Conservation (phyloP, 2,329 filamentous ascomycete species). For the Alternaria consortialis region DNA sequence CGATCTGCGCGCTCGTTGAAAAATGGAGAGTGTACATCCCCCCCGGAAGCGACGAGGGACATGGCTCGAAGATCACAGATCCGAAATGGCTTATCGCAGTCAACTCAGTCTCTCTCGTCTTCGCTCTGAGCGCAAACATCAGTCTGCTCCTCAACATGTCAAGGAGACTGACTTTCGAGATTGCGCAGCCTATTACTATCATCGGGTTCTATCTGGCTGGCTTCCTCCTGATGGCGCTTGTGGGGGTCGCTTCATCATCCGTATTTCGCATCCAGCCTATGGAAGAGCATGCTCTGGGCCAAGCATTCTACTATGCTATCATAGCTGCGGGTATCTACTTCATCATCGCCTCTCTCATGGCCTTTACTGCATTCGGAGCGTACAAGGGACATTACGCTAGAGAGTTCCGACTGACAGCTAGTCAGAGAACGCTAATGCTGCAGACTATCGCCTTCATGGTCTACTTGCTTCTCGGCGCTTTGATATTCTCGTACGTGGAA, state of each 20-base stretch:
- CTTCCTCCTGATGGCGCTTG: slow-evolving; percentile 62
- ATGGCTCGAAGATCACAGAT: slow-evolving; percentile 60
- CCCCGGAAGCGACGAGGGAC: slow-evolving; percentile 54
- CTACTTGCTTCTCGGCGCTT: slow-evolving; percentile 59
- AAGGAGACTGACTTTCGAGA: slow-evolving; percentile 61
- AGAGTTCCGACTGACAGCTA: slow-evolving; percentile 64
- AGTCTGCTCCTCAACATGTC: slow-evolving; percentile 68
- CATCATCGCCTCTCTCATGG: slow-evolving; percentile 63
- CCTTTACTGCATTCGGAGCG: slow-evolving; percentile 65
- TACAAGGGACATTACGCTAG: slow-evolving; percentile 63
- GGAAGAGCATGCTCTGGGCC: slow-evolving; percentile 59
- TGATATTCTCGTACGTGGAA: slow-evolving; percentile 60
- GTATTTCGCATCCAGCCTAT: slow-evolving; percentile 56
- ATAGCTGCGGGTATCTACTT: slow-evolving; percentile 67
- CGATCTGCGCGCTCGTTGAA: slow-evolving; percentile 64
- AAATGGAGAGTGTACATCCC: slow-evolving; percentile 65
- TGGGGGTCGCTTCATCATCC: slow-evolving; percentile 57
- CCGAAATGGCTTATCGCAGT: slow-evolving; percentile 64
- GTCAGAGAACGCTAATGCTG: slow-evolving; percentile 65
- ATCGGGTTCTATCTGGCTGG: slow-evolving; percentile 66
- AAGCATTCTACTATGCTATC: slow-evolving; percentile 68
- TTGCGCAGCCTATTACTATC: slow-evolving; percentile 68
- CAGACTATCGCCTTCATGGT: slow-evolving; percentile 61
- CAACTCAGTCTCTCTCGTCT: slow-evolving; percentile 64
- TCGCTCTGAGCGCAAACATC: slow-evolving; percentile 64